Evolutionary conservation across 2,329 filamentous ascomycete species (phyloP).

Genomic region (Penicillium janthinellum): DNA sequence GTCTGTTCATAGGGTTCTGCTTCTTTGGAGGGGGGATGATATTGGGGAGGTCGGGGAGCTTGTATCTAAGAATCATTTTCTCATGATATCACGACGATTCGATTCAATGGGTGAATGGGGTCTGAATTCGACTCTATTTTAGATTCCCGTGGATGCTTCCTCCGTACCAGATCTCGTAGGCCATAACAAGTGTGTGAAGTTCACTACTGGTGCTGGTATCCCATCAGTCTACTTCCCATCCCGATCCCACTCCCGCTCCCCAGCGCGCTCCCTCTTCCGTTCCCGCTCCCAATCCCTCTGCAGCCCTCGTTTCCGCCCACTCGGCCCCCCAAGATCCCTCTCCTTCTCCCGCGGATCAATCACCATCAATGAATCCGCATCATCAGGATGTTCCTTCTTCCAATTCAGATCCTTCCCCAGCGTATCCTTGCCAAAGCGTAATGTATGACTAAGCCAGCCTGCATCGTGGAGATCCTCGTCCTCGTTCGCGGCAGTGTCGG

Average conservation of each 20-base stretch:
- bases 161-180: not conserved
- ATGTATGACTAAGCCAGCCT: constrained; percentile 82
- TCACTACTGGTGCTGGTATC: too few species aligned
- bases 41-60: not conserved
- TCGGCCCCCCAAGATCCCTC: constrained; percentile 62
- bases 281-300: constrained; percentile 43
- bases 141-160: not conserved
- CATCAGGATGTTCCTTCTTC: constrained; percentile 87
- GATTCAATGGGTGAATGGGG: not conserved
- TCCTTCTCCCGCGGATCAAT: constrained; percentile 89
- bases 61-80: not conserved
- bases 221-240: constrained; percentile 9
- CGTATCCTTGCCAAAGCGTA: constrained; percentile 86
- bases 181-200: too few species aligned
- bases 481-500: constrained; percentile 47
- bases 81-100: not conserved
- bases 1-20: not conserved
- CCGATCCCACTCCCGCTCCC: constrained; percentile 42
- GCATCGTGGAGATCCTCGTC: constrained; percentile 53
- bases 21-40: not conserved
- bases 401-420: constrained; percentile 88
- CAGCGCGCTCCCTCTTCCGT: constrained; percentile 36
- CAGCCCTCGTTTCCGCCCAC: constrained; percentile 60
- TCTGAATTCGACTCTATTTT: not conserved
- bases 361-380: constrained; percentile 69